Evolutionary conservation across 495 filamentous ascomycete genomes (phyloP).

Genomic region (Daldinia bambusicola): DNA sequence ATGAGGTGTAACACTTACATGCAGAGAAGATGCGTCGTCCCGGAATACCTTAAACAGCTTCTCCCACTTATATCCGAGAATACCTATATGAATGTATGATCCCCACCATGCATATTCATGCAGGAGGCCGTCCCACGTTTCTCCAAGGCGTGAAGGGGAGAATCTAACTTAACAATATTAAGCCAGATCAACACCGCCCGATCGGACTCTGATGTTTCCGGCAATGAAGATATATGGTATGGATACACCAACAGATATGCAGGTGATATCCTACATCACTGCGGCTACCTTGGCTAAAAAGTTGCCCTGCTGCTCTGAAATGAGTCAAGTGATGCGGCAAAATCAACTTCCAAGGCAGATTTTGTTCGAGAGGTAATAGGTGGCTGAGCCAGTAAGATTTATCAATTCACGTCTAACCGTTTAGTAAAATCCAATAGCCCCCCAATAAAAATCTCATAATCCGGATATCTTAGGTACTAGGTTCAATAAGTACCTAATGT

Average conservation of each 20-base stretch:
- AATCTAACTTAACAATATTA: not conserved
- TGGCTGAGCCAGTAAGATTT: slow-evolving; percentile 33
- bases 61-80: slow-evolving; percentile 11
- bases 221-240: slow-evolving; percentile 15
- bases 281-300: slow-evolving; percentile 9
- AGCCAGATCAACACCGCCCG: slow-evolving; percentile 19
- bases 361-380: slow-evolving; percentile 15
- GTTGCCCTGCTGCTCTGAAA: slow-evolving; percentile 18
- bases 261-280: slow-evolving; percentile 29
- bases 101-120: slow-evolving; percentile 19
- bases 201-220: slow-evolving; percentile 2
- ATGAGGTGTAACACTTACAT: not conserved
- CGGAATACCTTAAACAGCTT: slow-evolving; percentile 15
- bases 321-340: slow-evolving; percentile 39
- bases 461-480: no score
- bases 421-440: not conserved
- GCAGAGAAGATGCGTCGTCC: not conserved
- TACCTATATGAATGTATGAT: slow-evolving; percentile 8
- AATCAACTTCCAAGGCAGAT: slow-evolving; percentile 35
- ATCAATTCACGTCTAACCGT: not conserved
- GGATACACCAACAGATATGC: slow-evolving; percentile 15
- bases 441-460: no score
- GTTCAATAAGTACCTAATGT: no score
- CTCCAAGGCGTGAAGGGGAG: not conserved
- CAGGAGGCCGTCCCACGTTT: slow-evolving; percentile 22